Evolutionary conservation across 495 filamentous ascomycete genomes (phyloP).

Genomic region (Bacidia gigantensis): DNA sequence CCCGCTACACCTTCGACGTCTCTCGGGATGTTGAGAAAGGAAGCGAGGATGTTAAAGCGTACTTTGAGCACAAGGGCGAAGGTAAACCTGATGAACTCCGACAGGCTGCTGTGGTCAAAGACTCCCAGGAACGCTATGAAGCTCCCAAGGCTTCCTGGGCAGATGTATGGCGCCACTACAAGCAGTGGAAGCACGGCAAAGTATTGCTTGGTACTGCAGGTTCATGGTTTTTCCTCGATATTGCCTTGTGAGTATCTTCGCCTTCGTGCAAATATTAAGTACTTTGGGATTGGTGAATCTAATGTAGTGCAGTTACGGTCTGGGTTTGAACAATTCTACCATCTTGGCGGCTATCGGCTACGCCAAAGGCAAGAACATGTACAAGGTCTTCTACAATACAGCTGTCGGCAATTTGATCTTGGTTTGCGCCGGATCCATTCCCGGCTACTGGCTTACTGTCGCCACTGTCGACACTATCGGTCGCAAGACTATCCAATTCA

Average conservation of each 20-base stretch:
- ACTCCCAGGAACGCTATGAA: conserved; percentile 31
- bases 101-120: conserved; percentile 35
- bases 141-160: conserved; percentile 49
- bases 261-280: conserved; percentile 44
- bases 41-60: conserved; percentile 49
- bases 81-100: conserved; percentile 49
- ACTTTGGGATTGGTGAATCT: no score
- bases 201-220: conserved; percentile 63
- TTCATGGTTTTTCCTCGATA: conserved; percentile 69
- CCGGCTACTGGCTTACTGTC: conserved; percentile 66
- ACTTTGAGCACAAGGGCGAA: conserved; percentile 41
- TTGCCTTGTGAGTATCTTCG: conserved; percentile 18
- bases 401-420: conserved; percentile 64
- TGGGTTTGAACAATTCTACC: conserved; percentile 61
- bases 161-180: conserved; percentile 53
- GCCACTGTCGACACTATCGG: conserved; percentile 56
- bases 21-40: conserved; percentile 57
- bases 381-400: conserved; percentile 52
- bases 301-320: conserved; percentile 41
- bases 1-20: conserved; percentile 74
- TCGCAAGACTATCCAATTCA: conserved; percentile 66
- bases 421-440: conserved; percentile 60
- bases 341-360: conserved; percentile 58
- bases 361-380: conserved; percentile 40
- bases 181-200: conserved; percentile 51